phyloP scores from a whole-genome alignment of 2,329 filamentous ascomycete genomes.

The Microdochium paspali region DNA sequence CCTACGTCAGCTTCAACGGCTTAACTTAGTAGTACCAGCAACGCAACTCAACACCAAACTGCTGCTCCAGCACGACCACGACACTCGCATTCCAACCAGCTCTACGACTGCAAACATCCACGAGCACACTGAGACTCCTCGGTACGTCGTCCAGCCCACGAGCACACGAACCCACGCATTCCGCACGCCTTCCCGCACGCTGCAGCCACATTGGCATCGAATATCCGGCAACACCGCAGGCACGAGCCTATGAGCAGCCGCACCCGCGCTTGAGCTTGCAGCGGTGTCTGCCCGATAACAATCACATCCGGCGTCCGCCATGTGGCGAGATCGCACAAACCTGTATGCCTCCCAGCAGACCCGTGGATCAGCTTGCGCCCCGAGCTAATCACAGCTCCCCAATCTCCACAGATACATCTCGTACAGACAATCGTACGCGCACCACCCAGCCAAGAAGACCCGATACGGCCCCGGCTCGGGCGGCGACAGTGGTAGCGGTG shows the following conservation, averaged over 20 bases:
- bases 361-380: conserved; percentile 6
- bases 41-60: not conserved
- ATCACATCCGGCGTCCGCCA: conserved; percentile 47
- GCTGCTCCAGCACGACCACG: not conserved
- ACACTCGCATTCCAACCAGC: not conserved
- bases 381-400: conserved; percentile 10
- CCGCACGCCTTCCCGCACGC: no score
- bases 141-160: no score
- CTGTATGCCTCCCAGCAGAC: conserved; percentile 51
- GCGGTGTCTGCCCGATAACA: not conserved
- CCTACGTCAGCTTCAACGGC: not conserved
- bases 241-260: no score
- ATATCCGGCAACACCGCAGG: not conserved
- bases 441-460: conserved; percentile 82
- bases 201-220: no score
- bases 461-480: conserved; percentile 49
- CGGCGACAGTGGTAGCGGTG: conserved; percentile 35
- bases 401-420: conserved; percentile 73
- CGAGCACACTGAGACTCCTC: no score
- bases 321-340: conserved; percentile 99
- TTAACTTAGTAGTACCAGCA: not conserved
- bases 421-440: conserved; percentile 96
- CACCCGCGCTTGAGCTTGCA: not conserved
- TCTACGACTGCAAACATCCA: not conserved
- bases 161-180: no score